A percentile compares a stretch with the other conserved stretches of the same genome.
Evolutionary conservation across 23 red algal species (phyloP).

Genomic region (Gracilaria caudata): DNA sequence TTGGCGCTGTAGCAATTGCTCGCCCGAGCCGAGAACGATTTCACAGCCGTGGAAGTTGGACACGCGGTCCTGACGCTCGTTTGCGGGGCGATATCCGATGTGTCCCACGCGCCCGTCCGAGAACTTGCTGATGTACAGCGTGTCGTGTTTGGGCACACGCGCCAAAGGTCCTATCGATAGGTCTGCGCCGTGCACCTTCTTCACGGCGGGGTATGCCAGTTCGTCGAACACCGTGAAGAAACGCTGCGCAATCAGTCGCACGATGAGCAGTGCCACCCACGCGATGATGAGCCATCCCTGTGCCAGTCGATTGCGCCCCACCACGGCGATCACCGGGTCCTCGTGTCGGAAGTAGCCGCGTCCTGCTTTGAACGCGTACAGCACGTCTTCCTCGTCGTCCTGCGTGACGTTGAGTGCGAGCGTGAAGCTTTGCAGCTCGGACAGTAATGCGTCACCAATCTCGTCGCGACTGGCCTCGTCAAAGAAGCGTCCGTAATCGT

Average conservation of each 20-base stretch:
- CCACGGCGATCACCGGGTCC: conserved; percentile 4
- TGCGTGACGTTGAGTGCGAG: not conserved
- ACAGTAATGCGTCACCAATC: not conserved
- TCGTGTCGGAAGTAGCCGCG: not conserved
- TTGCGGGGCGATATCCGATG: not conserved
- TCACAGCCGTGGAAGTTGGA: not conserved
- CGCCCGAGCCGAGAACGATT: not conserved
- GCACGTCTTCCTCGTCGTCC: not conserved
- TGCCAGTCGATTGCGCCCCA: not conserved
- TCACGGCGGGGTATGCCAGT: conserved; percentile 1
- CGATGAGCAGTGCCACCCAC: not conserved
- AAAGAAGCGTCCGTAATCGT: not conserved
- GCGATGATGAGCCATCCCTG: conserved; percentile 12
- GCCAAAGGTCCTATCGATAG: not conserved
- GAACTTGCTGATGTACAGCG: conserved; percentile 8
- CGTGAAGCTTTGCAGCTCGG: not conserved
- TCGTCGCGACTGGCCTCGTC: not conserved
- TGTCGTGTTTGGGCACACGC: not conserved
- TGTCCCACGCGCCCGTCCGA: conserved; percentile 6
- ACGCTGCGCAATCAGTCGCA: conserved; percentile 5
- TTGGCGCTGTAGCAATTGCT: not conserved
- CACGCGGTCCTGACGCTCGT: not conserved
- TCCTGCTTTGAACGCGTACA: not conserved
- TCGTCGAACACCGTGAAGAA: conserved; percentile 20
- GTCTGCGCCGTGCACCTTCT: conserved; percentile 9